phyloP scores from a whole-genome alignment of 2,329 filamentous ascomycete genomes.

The Monosporascus sp. region DNA sequence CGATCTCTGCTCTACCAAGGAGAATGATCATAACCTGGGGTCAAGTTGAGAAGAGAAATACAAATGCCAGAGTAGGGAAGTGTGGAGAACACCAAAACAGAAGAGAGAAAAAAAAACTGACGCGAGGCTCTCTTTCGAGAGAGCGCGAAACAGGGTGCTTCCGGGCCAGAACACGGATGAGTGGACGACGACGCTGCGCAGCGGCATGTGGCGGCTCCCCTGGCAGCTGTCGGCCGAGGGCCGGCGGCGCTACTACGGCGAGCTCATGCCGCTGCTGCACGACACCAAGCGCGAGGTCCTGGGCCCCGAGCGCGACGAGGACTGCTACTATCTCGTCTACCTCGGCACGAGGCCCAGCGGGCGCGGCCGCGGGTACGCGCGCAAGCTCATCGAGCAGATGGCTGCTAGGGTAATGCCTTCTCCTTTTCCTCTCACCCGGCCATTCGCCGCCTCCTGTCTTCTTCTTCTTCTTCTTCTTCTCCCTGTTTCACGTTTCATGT shows the following conservation, averaged over 20 bases:
- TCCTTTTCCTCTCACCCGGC: not conserved
- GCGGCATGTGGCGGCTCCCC: slow-evolving; percentile 71
- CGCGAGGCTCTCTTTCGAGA: slow-evolving; percentile 1
- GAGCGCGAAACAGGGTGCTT: slow-evolving; percentile 55
- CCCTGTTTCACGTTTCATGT: not conserved
- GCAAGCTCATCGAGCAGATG: slow-evolving; percentile 65
- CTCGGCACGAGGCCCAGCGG: slow-evolving; percentile 68
- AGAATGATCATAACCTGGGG: no score
- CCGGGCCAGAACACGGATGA: slow-evolving; percentile 70
- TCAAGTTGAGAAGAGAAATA: no score
- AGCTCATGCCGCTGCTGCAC: slow-evolving; percentile 71
- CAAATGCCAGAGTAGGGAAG: no score
- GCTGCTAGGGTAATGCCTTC: slow-evolving; percentile 48
- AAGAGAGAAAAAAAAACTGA: slow-evolving; percentile 4
- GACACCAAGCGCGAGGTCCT: slow-evolving; percentile 65
- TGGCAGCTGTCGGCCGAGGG: slow-evolving; percentile 71
- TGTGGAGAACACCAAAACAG: not conserved
- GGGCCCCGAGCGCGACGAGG: slow-evolving; percentile 53
- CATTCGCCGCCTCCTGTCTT: not conserved
- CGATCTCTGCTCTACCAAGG: no score
- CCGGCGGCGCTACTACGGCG: slow-evolving; percentile 66
- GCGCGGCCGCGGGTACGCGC: slow-evolving; percentile 67
- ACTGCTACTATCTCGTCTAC: slow-evolving; percentile 79
- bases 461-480: not conserved
- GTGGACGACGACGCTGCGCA: slow-evolving; percentile 65